phyloP scores from a whole-genome alignment of 2,329 filamentous ascomycete genomes.

The Endocalyx cinctus region DNA sequence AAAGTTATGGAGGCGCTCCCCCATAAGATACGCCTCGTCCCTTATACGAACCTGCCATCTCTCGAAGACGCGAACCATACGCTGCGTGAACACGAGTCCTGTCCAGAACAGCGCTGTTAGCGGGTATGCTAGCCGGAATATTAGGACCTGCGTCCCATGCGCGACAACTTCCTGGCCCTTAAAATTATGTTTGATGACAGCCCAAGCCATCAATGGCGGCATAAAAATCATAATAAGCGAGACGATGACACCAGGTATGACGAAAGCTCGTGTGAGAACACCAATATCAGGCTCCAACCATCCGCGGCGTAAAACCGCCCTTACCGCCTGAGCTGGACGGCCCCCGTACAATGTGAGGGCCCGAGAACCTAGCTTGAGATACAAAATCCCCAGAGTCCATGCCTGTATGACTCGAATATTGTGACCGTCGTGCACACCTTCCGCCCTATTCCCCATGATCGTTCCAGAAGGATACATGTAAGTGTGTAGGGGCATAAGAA shows the following conservation, averaged over 20 bases:
- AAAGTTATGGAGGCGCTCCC: slow-evolving; percentile 92
- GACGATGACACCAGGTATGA: slow-evolving; percentile 68
- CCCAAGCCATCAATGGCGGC: slow-evolving; percentile 58
- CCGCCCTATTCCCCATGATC: slow-evolving; percentile 22
- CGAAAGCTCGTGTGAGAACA: slow-evolving; percentile 78
- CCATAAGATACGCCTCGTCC: slow-evolving; percentile 95
- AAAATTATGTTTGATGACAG: slow-evolving; percentile 34
- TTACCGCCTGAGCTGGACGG: slow-evolving; percentile 68
- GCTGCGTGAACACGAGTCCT: slow-evolving; percentile 40
- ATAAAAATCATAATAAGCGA: slow-evolving; percentile 57
- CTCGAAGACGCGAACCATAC: slow-evolving; percentile 58
- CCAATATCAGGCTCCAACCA: slow-evolving; percentile 74
- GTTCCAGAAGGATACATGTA: slow-evolving; percentile 49
- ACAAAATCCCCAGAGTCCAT: slow-evolving; percentile 90
- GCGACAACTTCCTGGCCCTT: slow-evolving; percentile 16
- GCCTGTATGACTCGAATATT: slow-evolving; percentile 85
- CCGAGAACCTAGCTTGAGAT: slow-evolving; percentile 73
- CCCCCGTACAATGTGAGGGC: slow-evolving; percentile 64
- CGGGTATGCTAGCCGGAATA: slow-evolving; percentile 67
- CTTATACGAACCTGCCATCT: slow-evolving; percentile 77
- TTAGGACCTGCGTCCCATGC: slow-evolving; percentile 27
- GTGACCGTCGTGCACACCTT: slow-evolving; percentile 42
- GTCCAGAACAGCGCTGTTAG: slow-evolving; percentile 47
- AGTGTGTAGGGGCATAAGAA: slow-evolving; percentile 81
- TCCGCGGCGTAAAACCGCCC: slow-evolving; percentile 67